These are phyloP conservation scores for Apiospora malaysiana DNA, from an alignment of 2,329 filamentous ascomycete genomes.

Conservation along the genomic window DNA sequence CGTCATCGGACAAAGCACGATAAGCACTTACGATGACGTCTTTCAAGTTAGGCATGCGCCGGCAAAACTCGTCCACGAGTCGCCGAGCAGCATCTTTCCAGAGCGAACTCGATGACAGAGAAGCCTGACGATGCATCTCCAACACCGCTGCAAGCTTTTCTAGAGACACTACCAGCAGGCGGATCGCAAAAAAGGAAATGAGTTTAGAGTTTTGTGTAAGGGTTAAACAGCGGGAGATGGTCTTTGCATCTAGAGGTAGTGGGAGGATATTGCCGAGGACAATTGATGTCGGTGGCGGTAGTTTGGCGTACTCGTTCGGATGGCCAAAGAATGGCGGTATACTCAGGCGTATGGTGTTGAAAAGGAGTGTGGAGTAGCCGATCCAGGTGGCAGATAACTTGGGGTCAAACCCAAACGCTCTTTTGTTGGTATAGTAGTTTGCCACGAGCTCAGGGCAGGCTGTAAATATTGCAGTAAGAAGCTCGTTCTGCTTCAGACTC, in stretches of 20 bases:
- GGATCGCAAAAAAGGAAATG: constrained; percentile 82
- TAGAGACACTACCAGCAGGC: constrained; percentile 78
- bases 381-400: constrained; percentile 95
- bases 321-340: constrained; percentile 77
- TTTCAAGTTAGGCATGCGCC: constrained; percentile 81
- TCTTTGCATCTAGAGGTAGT: constrained; percentile 79
- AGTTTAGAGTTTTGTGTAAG: constrained; percentile 70
- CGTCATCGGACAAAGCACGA: constrained; percentile 69
- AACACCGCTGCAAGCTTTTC: constrained; percentile 75
- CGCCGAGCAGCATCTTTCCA: constrained; percentile 75
- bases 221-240: constrained; percentile 78
- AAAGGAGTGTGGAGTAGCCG: constrained; percentile 88
- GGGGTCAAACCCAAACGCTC: constrained; percentile 84
- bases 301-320: constrained; percentile 62
- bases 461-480: constrained; percentile 80
- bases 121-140: constrained; percentile 61
- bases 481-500: constrained; percentile 78
- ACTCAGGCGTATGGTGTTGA: constrained; percentile 77
- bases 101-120: constrained; percentile 49
- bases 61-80: constrained; percentile 76
- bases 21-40: constrained; percentile 80
- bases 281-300: constrained; percentile 79
- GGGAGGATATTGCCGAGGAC: constrained; percentile 88
- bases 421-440: constrained; percentile 83
- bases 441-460: constrained; percentile 85